phyloP scores from a whole-genome alignment of 495 filamentous ascomycete genomes.

The Aspergillus hancockii region DNA sequence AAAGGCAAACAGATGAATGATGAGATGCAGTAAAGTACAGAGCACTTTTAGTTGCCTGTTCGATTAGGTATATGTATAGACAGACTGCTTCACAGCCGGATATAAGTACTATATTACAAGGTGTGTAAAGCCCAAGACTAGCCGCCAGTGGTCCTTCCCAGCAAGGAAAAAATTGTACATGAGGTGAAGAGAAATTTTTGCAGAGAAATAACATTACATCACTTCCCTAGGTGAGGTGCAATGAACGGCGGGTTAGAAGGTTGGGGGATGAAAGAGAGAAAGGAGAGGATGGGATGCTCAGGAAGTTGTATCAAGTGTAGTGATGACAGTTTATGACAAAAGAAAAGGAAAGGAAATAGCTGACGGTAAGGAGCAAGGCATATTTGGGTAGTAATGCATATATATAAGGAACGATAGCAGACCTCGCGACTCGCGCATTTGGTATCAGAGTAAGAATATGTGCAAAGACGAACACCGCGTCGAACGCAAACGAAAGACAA shows the following conservation, averaged over 20 bases:
- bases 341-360: constrained; percentile 31
- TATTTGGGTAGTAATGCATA: constrained; percentile 17
- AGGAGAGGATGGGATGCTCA: constrained; percentile 16
- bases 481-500: constrained; percentile 25
- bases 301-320: constrained; percentile 15
- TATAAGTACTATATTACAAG: constrained; percentile 44
- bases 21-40: neutral
- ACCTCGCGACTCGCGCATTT: constrained; percentile 41
- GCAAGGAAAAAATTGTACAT: constrained; percentile 24
- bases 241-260: constrained; percentile 10
- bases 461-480: constrained; percentile 25
- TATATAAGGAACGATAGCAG: constrained; percentile 30
- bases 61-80: constrained; percentile 29
- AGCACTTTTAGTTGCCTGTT: neutral
- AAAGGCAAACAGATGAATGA: neutral
- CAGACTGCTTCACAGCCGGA: constrained; percentile 19
- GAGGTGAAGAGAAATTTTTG: constrained; percentile 18
- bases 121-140: constrained; percentile 24
- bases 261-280: constrained; percentile 6
- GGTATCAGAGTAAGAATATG: constrained; percentile 34
- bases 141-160: constrained; percentile 28
- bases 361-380: constrained; percentile 16
- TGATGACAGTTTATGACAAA: constrained; percentile 29
- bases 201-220: constrained; percentile 15
- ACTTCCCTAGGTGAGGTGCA: constrained; percentile 15